These are phyloP conservation scores for Erodium maritimum DNA, from an alignment of 345 rosid species.

Conservation along the genomic window DNA sequence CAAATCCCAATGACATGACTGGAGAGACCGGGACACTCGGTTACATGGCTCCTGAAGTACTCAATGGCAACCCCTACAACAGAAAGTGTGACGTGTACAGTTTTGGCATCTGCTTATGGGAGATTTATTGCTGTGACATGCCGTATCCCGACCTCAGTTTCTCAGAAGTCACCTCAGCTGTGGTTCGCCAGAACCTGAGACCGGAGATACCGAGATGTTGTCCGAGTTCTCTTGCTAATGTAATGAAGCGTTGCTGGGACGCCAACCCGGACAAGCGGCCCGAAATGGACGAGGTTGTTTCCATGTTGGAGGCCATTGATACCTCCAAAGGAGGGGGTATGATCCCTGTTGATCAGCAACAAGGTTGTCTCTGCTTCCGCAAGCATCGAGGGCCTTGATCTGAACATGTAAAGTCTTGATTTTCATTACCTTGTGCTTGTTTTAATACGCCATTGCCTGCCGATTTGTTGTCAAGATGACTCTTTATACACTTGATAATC, in stretches of 20 bases:
- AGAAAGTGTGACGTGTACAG: slow-evolving; percentile 96
- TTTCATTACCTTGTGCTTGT: not conserved
- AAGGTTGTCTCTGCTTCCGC: slow-evolving; percentile 81
- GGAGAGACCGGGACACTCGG: too few relatives aligned
- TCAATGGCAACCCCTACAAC: slow-evolving; percentile 89
- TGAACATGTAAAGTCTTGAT: slow-evolving; percentile 11
- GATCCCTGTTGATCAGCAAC: slow-evolving; percentile 82
- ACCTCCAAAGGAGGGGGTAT: slow-evolving; percentile 91
- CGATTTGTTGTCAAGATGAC: not conserved
- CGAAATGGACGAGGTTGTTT: slow-evolving; percentile 93
- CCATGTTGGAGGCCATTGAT: slow-evolving; percentile 81
- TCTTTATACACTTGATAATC: not conserved
- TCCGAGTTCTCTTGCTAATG: slow-evolving; percentile 73
- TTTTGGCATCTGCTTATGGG: too few relatives aligned
- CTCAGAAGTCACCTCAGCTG: slow-evolving; percentile 92
- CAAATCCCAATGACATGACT: too few relatives aligned
- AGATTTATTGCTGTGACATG: slow-evolving; percentile 98
- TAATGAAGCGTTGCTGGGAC: slow-evolving; percentile 98
- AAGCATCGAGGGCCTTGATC: slow-evolving; percentile 82
- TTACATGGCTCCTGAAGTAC: slow-evolving; percentile 99
- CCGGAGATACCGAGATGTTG: slow-evolving; percentile 98
- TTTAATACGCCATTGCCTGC: not conserved
- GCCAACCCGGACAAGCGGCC: slow-evolving; percentile 90
- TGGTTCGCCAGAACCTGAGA: slow-evolving; percentile 88
- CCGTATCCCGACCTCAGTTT: slow-evolving; percentile 93